Conservation (phyloP, 192 early-diverging fungal species). For the Pecoramyces ruminantium region DNA sequence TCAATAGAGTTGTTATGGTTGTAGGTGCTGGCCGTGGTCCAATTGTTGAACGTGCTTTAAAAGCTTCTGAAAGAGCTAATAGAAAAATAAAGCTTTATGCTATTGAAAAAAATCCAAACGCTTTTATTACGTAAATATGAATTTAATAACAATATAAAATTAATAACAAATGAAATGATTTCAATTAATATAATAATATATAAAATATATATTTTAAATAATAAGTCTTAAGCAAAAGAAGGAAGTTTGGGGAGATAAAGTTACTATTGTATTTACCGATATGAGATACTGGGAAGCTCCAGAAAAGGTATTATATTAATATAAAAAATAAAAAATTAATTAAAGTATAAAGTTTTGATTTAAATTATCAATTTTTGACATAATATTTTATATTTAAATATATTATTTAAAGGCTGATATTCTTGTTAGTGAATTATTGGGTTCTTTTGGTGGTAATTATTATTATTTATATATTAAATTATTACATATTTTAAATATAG, state of each 20-base stretch:
- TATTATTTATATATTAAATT: too few species aligned
- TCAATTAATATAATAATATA: background rate
- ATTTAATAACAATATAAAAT: background rate
- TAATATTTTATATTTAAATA: background rate
- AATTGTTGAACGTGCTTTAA: conserved; percentile 71
- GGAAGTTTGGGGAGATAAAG: conserved; percentile 58
- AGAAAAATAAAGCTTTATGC: conserved; percentile 57
- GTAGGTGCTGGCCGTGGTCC: conserved; percentile 94
- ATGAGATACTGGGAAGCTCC: conserved; percentile 71
- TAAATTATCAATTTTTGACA: too few species aligned
- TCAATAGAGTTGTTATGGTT: conserved; percentile 69
- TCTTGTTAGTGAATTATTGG: conserved; percentile 85
- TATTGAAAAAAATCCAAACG: conserved; percentile 94
- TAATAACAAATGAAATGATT: background rate
- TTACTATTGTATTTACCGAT: conserved; percentile 70
- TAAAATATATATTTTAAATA: too few species aligned
- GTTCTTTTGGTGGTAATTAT: conserved; percentile 65
- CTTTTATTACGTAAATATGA: conserved; percentile 19
- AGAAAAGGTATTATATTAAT: conserved; percentile 35
- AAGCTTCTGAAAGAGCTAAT: conserved; percentile 45
- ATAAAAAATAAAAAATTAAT: too few species aligned
- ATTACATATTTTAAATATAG: too few species aligned
- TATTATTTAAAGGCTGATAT: conserved; percentile 50
- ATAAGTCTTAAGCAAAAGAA: conserved; percentile 57
- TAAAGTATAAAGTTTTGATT: too few species aligned